Evolutionary conservation across 73 alveolate genomes (phyloP).

Genomic region (Strombidium stylifer): DNA sequence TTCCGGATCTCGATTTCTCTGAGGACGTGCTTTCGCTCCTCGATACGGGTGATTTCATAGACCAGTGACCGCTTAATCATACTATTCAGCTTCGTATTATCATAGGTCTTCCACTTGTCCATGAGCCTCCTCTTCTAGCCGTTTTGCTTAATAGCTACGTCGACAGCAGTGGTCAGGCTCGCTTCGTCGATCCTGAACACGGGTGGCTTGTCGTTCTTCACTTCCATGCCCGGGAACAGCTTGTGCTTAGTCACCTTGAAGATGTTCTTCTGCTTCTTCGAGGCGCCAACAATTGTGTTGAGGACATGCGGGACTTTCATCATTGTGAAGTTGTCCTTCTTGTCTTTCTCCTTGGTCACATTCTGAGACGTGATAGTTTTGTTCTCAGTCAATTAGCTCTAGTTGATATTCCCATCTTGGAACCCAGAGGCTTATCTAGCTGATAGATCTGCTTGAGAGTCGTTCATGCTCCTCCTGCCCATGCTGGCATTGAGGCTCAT

Average conservation of each 20-base stretch:
- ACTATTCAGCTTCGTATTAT: constrained; percentile 28
- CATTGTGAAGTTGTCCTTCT: constrained; percentile 46
- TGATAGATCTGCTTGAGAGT: no score
- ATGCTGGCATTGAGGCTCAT: no score
- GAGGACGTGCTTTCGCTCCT: constrained; percentile 52
- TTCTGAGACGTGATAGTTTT: constrained; percentile 1
- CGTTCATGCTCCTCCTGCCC: no score
- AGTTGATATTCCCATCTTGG: no score
- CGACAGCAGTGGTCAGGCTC: constrained; percentile 40
- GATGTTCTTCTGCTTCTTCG: no score
- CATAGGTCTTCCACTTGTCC: constrained; percentile 56
- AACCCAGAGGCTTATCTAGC: no score
- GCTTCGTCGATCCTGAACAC: constrained; percentile 33
- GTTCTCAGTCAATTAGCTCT: no score
- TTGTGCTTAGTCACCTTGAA: no score
- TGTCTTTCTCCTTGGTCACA: constrained; percentile 23
- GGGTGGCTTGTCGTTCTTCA: constrained; percentile 44
- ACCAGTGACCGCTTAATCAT: constrained; percentile 54
- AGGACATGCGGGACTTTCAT: no score
- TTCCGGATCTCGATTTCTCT: constrained; percentile 10
- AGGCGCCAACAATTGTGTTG: no score
- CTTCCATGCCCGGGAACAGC: no score
- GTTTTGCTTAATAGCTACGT: no score
- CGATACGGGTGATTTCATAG: constrained; percentile 61
- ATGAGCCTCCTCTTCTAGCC: constrained; percentile 15